Evolutionary conservation across 345 rosid genomes (phyloP).

Genomic region (Acer yangbiense): DNA sequence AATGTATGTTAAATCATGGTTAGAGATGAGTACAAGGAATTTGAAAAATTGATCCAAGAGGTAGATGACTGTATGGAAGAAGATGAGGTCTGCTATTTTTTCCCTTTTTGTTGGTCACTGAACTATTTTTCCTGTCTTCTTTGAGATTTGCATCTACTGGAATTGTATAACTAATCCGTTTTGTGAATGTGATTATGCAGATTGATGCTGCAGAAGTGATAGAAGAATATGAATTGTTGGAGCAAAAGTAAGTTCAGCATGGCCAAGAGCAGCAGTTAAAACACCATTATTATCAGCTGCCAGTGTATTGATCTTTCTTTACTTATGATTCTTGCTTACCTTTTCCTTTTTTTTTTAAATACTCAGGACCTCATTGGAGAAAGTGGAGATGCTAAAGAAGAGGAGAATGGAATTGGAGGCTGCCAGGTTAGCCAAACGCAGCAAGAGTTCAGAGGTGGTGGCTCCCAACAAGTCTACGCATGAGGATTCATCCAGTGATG

Average conservation of each 20-base stretch:
- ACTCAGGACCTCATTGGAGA: slow-evolving; percentile 58
- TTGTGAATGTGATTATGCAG: slow-evolving; percentile 39
- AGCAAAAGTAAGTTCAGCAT: slow-evolving; percentile 67
- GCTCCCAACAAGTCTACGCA: slow-evolving; percentile 30
- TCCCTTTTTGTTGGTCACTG: neutral
- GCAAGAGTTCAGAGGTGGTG: slow-evolving; percentile 36
- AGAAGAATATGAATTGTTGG: slow-evolving; percentile 80
- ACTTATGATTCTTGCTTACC: neutral
- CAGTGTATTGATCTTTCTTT: neutral
- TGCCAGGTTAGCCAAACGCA: slow-evolving; percentile 59
- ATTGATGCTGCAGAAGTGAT: slow-evolving; percentile 96
- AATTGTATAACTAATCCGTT: neutral
- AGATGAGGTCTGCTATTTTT: slow-evolving; percentile 68
- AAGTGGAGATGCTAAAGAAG: slow-evolving; percentile 64
- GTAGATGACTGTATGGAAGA: slow-evolving; percentile 69
- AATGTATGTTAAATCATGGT: too few species aligned
- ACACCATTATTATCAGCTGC: neutral
- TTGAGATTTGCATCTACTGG: neutral
- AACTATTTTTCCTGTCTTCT: neutral
- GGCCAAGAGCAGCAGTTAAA: neutral
- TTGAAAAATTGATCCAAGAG: too few species aligned
- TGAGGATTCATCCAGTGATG: slow-evolving; percentile 68
- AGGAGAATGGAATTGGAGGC: slow-evolving; percentile 74
- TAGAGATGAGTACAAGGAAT: too few species aligned
- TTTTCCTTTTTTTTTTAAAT: neutral